Base-by-base conservation (phyloP, 805 yeast genomes). In the Ogataea pilisensis region DNA sequence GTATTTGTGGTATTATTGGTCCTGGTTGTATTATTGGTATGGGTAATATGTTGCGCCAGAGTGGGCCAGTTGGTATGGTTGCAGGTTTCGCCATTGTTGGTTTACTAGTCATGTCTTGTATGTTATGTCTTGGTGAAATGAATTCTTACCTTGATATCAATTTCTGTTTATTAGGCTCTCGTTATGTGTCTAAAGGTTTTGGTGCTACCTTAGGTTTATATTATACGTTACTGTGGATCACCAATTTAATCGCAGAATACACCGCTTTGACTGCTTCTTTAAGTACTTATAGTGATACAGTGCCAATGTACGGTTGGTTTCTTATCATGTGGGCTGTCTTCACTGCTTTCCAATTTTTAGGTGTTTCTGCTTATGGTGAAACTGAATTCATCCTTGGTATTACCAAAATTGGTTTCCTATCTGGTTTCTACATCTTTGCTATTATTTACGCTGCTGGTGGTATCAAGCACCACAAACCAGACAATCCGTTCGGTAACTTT, bases 1-100 rank as follows among this genome's bases (percentile, higher is more conserved):
- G 78, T 3, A 51, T 76, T 12, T 77, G 81, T 20, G 82, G 82
- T 31, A 70, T 78, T 37, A 73, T 78, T 41, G 83, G 83, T 0
- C 82, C 82, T 1, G 83, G 82, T 45, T 71, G 70, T 21, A 62
- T 76, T 37, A 69, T 78, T 20, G 64, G 64, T 30, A 58, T 79
- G 39, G 78, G 79, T 5, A 53, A 64, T n/a, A 77, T 79, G 26
- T 59, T 77, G 13, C 51, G 61, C 7, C 57, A 67, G 28, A 75
- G 76, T 34, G 78, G 79, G 4, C 82, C 82, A 0, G 80, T 71
- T 26, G 75, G 78, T 46, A 57, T 77, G 35, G 21, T 60, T n/a
- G 57, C 48, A 17, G 78, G 81, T 1, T 77, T 75, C 53, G 69
- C 72, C 2, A 57, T 77, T 31, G 73, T 76, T 34, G 81, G 80